Evolutionary conservation across 2,329 filamentous ascomycete genomes (phyloP).

Genomic region (Talaromyces sp.): DNA sequence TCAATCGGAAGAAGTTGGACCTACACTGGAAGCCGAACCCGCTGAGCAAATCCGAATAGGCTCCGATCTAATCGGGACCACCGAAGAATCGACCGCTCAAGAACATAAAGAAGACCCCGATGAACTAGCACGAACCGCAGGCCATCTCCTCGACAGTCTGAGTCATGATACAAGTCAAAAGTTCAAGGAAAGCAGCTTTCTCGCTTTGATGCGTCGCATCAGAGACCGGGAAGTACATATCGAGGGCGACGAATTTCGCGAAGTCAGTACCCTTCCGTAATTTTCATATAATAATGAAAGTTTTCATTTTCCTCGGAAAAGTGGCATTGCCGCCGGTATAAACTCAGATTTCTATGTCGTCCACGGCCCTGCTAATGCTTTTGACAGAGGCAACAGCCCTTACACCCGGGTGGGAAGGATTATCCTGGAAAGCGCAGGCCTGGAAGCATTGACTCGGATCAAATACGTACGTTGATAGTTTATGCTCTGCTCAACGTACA

Average conservation of each 20-base stretch:
- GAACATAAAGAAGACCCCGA: slow-evolving; percentile 52
- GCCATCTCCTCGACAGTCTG: slow-evolving; percentile 65
- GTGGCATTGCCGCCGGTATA: slow-evolving; percentile 39
- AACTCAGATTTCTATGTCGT: slow-evolving; percentile 26
- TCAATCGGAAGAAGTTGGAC: neutral
- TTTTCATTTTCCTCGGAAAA: slow-evolving; percentile 24
- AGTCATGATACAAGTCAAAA: slow-evolving; percentile 66
- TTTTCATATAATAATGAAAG: slow-evolving; percentile 21
- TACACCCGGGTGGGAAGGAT: slow-evolving; percentile 47
- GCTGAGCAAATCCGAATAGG: slow-evolving; percentile 38
- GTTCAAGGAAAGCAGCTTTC: slow-evolving; percentile 74
- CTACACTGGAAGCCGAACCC: slow-evolving; percentile 15
- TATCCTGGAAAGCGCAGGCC: slow-evolving; percentile 35
- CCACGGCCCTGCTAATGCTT: slow-evolving; percentile 35
- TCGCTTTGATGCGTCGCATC: slow-evolving; percentile 72
- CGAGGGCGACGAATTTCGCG: slow-evolving; percentile 59
- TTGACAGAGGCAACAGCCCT: slow-evolving; percentile 38
- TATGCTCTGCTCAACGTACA: neutral
- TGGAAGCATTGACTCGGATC: neutral
- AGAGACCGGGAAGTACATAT: slow-evolving; percentile 69
- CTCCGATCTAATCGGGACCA: slow-evolving; percentile 41
- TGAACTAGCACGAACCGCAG: slow-evolving; percentile 69
- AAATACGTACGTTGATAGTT: neutral
- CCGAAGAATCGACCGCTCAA: slow-evolving; percentile 31
- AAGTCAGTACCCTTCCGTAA: slow-evolving; percentile 46